Evolutionary conservation across 1,284 basidiomycete genomes (phyloP), one percentile per base, ranked within the genome.

Genomic region (Ustilago cynodontis): DNA sequence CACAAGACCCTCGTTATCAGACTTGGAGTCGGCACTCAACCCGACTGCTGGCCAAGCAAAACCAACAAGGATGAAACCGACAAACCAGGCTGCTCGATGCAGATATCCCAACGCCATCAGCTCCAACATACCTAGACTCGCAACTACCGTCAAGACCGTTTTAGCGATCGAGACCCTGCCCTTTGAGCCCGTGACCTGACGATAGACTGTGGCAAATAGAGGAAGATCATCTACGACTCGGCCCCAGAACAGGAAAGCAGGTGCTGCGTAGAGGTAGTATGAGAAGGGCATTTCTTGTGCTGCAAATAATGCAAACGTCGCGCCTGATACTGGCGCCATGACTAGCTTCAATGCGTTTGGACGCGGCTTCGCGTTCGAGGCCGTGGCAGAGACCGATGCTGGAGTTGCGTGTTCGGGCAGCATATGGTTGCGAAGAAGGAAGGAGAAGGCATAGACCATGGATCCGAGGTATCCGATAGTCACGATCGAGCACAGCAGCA

Each of bases 391-490:
- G 10, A 37, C 3, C 9, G 54, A 10, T 8, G 57, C 26, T 7
- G 33, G 53, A 7, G 67, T n/a, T 14, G 28, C 51, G 22, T 45
- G 49, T 16, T 66, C 59, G 5, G 65, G 56, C 3, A 82, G 68
- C 18, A 77, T 78, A 45, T 80, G 78, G 31, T 61, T 59, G 24
- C 69, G 74, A 18, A 87, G 62, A 20, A 87, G 71, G 65, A 79
- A 85, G 5, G 81, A 49, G 13, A 82, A 58, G 7, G 81, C 77
- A 59, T 86, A 85, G 8, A 84, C 24, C 29, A 91, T 91, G 90
- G 93, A 94, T 51, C 93, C 93, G 0, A 90, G 81, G 85, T 95
- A 95, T 5, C 93, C 93, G 4, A 88, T 78, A 1, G 89, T 89
- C 54, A 94, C 92, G 65, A 95, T 90, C 1, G 84, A 87, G 26